These are phyloP conservation scores for Cornus florida DNA, from an alignment of 148 eudicot species.

Conservation along the genomic window DNA sequence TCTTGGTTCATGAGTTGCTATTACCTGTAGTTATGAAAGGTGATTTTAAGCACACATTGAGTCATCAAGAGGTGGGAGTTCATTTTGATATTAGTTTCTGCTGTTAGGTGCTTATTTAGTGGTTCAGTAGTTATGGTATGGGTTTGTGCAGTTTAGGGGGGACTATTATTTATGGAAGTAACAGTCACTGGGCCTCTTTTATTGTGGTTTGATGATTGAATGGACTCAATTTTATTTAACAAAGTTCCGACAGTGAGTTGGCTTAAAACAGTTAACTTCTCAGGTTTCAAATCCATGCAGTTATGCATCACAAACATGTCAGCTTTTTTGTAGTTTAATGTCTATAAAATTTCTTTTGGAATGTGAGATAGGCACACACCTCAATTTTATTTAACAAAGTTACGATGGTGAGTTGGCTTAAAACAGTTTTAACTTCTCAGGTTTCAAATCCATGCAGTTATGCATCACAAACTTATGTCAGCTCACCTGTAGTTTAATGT, in stretches of 20 bases:
- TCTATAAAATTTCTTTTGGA: neutral
- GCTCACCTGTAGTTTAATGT: neutral
- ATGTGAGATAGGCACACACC: no score
- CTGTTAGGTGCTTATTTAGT: neutral
- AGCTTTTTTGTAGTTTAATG: neutral
- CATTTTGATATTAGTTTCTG: neutral
- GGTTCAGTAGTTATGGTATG: neutral
- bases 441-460: no score
- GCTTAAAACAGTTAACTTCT: neutral
- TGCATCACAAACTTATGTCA: neutral
- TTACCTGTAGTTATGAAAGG: conserved; percentile 71
- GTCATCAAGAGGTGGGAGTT: conserved; percentile 84
- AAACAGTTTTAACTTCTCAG: neutral
- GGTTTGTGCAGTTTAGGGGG: conserved; percentile 6
- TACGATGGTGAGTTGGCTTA: neutral
- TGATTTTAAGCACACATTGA: conserved; percentile 50
- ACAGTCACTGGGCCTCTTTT: neutral
- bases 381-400: neutral
- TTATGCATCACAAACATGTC: neutral
- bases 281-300: neutral
- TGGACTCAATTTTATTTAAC: neutral
- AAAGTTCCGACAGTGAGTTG: neutral
- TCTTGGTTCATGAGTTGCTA: conserved; percentile 65
- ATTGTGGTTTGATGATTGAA: neutral
- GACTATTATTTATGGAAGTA: neutral